Percentiles rank a stretch among this genome's conserved stretches.
These are phyloP conservation scores for Cytospora mali DNA, from an alignment of 2,329 filamentous ascomycete species.

Conservation along the genomic window DNA sequence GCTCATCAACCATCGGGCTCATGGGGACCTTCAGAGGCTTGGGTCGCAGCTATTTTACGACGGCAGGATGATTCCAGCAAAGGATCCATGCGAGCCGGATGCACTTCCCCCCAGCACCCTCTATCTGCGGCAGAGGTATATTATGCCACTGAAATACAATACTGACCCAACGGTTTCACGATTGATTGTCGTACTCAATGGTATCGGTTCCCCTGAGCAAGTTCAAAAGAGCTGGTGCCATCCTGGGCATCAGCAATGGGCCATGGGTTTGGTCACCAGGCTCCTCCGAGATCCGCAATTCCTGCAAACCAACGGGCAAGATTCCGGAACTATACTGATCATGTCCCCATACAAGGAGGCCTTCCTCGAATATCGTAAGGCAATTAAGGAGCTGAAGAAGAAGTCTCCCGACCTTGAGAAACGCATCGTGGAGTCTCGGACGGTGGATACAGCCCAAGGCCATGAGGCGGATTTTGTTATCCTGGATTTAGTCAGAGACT, in stretches of 20 bases:
- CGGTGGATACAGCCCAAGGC: slow-evolving; percentile 49
- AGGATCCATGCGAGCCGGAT: not conserved
- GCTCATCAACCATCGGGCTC: slow-evolving; percentile 8
- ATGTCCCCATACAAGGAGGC: slow-evolving; percentile 48
- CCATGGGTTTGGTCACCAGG: not conserved
- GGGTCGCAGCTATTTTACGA: slow-evolving; percentile 3
- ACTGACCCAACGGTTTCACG: not conserved
- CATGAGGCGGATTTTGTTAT: slow-evolving; percentile 53
- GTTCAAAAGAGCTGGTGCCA: slow-evolving; percentile 2
- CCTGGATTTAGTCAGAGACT: slow-evolving; percentile 49
- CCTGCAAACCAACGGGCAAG: slow-evolving; percentile 32
- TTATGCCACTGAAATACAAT: not conserved
- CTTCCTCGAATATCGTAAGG: slow-evolving; percentile 39
- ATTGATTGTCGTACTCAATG: not conserved
- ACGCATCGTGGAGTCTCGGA: slow-evolving; percentile 44
- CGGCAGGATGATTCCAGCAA: not conserved
- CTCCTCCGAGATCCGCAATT: slow-evolving; percentile 36
- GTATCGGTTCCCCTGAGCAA: not conserved
- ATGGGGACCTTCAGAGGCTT: not conserved
- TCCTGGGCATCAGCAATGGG: not conserved
- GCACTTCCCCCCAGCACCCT: not conserved
- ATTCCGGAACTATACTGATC: slow-evolving; percentile 45
- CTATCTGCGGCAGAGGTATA: not conserved
- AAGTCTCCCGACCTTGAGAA: slow-evolving; percentile 33
- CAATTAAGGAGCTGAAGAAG: slow-evolving; percentile 33